Percentiles rank a stretch among this genome's conserved stretches.
Conservation (phyloP, 441 rosid species). For the Arabidopsis hybrid region DNA sequence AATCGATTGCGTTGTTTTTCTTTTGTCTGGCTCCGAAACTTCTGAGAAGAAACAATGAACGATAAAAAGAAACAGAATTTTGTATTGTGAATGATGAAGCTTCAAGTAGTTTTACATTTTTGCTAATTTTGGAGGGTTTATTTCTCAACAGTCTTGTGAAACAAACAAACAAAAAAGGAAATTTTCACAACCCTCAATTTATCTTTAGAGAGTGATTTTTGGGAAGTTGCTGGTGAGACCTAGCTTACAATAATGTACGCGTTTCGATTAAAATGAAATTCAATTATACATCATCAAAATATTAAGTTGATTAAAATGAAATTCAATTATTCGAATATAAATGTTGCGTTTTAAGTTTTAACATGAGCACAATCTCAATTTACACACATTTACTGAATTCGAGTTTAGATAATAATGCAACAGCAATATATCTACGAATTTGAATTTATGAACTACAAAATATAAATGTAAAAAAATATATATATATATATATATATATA, state of each 20-base stretch:
- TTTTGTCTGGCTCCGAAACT: conserved; percentile 24
- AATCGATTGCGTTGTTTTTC: conserved; percentile 16
- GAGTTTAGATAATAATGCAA: background rate
- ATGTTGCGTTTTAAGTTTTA: background rate
- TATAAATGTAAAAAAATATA: too few relatives aligned
- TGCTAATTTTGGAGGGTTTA: conserved; percentile 32
- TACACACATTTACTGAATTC: background rate
- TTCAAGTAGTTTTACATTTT: conserved; percentile 26
- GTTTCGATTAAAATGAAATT: conserved; percentile 2
- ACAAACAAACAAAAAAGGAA: conserved; percentile 25
- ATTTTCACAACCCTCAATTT: background rate
- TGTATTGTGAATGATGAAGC: conserved; percentile 18
- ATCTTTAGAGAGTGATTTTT: conserved; percentile 29
- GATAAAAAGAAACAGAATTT: conserved; percentile 25
- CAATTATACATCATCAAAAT: background rate
- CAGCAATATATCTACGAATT: background rate
- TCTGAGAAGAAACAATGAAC: conserved; percentile 25
- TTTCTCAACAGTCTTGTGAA: conserved; percentile 33
- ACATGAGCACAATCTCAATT: background rate
- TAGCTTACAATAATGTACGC: background rate
- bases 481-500: too few relatives aligned
- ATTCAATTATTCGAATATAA: too few relatives aligned
- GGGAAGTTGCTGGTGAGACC: conserved; percentile 22
- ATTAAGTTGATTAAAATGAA: background rate
- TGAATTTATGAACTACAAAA: background rate